Base-by-base conservation (phyloP, 2,329 filamentous ascomycete species). In the Dactylellina cionopaga region DNA sequence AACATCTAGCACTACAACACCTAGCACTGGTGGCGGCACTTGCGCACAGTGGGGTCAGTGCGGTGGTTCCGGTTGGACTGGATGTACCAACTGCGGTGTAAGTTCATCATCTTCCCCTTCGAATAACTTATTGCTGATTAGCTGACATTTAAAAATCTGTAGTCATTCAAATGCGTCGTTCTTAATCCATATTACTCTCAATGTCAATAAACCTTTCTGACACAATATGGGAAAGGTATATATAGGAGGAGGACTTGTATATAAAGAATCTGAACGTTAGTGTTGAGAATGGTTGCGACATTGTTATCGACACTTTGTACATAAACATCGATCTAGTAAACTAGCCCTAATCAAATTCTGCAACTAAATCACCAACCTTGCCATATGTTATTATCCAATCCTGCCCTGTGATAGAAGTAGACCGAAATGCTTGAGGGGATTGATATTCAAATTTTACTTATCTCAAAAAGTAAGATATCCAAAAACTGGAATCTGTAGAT, bases 101-200 rank as follows among this genome's bases (percentile, higher is more conserved):
- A 70, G 65, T 70, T 37, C 1, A 22, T 29, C 29, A n/a, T 24
- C 9, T 33, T 17, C 4, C 17, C 17, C n/a, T 27, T 37, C n/a
- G 49, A 51, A 5, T 19, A 27, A 5, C 4, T 17, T 24, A 17
- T 10, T n/a, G n/a, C n/a, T n/a, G n/a, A n/a, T n/a, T n/a, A n/a
- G 31, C 27, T 51, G 37, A 46, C 35, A 33, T 25, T 29, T 11
- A 19, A 43, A 55, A 27, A 41, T 25, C 15, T 69, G 37, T 44
- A 52, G 55, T 55, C 55, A 1, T 60, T 47, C 43, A 33, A 35
- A 15, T 69, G 64, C 17, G 64, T 69, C 13, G 37, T 37, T 9
- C 64, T 69, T 27, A 69, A 69, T 17, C 31, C 46, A 4, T 69
- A 69, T n/a, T 69, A 69, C 29, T 69, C 64, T 15, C 64, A 69